Evolutionary conservation across 805 yeast species (phyloP), one percentile per base, ranked within the genome.

Genomic region (Pichia gijzeniarum): DNA sequence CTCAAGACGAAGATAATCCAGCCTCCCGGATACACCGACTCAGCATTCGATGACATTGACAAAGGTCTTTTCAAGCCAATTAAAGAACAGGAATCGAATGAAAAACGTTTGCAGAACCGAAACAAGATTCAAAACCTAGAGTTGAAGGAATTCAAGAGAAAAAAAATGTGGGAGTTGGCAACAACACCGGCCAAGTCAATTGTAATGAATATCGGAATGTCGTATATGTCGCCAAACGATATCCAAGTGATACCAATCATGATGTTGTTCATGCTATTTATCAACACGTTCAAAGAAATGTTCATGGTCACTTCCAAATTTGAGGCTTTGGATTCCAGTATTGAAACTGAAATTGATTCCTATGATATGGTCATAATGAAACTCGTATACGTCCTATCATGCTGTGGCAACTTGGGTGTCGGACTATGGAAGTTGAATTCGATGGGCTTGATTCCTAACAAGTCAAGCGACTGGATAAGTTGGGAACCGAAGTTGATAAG

Each of bases 381-480:
- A 40, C 28, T 53, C 7, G 20, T 60, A 4, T 66, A 58, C 35
- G 49, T 59, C 2, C 37, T 48, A 10, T 73, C 75, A 46, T 76
- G 74, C 47, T 39, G 80, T 37, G 73, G 76, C 4, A 73, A 81
- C 42, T 68, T 90, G 66, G 76, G 71, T 3, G 77, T 88, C 32
- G 98, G 97, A 2, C 57, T 89, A 16, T 89, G 87, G 79, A 93
- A 93, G 62, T 67, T 93, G 48, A 80, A 85, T 54, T 69, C 73
- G 19, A 86, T 91, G 96, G 98, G 97, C 0, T 69, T 91, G 52
- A 79, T 91, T 48, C 99, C 99, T 19, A 86, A 84, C 55, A 82
- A 80, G 32, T 74, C 74, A 38, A 82, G 95, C 53, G 99, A 91
- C 60, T 93, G 98, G 98, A 67, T 91, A 16, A 80, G 88, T 6